Base-by-base conservation (phyloP, 768 basidiomycete genomes). In the Lentinula detonsa region DNA sequence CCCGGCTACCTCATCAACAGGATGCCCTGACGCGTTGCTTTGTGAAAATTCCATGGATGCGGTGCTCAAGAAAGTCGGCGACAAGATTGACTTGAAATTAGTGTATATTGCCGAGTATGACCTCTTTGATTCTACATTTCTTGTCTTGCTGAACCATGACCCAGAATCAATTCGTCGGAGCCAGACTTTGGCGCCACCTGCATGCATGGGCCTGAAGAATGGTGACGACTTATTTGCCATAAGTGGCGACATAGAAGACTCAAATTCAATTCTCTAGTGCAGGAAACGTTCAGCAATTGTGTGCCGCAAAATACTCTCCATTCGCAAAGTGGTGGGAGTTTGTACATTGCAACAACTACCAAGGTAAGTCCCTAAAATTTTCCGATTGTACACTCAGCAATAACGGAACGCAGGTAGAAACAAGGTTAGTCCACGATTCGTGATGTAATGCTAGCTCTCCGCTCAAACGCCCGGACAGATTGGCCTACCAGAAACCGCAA, bases 241-340 rank as follows among this genome's bases (percentile, higher is more conserved):
- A 5, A 43, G 13, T 34, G 15, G 39, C 39, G n/a, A 39, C 11
- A 39, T n/a, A 18, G 1, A 5, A 37, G 8, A 21, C 21, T 35
- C 13, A 52, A 35, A 8, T 11, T n/a, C n/a, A 40, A 18, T 4
- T 15, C n/a, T 18, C 21, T 37, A 56, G 95, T 67, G 84, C 84
- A 13, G 95, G 91, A 46, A 94, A 96, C 74, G 84, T 93, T 16
- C 90, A 97, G 62, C 87, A 97, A 69, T 78, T 97, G 31, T 98
- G 95, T 71, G 88, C 81, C 34, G 77, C 81, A 59, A 84, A 85
- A 69, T 78, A 91, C 63, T 75, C 81, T 23, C 73, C 79, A 23
- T 72, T 75, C 43, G 64, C 71, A n/a, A 75, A 74, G 21, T 93
- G 91, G 90, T 95, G 93, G 93, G 74, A 83, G 56, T 95, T 93